Percentiles rank a stretch among this genome's conserved stretches.
Conservation (phyloP, 2,329 filamentous ascomycete genomes). For the Lecanoromycetidae sp. region DNA sequence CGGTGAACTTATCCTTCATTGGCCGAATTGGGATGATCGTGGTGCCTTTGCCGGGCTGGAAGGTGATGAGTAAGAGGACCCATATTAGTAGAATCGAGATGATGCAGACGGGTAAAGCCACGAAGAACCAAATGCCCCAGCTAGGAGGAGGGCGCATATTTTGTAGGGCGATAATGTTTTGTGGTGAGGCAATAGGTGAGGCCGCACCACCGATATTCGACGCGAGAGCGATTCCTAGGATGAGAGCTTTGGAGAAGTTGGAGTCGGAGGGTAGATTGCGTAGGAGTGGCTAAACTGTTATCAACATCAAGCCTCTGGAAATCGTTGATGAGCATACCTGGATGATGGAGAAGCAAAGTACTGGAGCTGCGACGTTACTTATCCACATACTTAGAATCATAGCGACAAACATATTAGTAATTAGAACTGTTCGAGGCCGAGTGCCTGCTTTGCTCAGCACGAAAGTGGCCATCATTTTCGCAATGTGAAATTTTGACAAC, state of each 20-base stretch:
- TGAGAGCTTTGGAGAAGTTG: constrained; percentile 70
- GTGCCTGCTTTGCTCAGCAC: constrained; percentile 94
- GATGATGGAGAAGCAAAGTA: constrained; percentile 95
- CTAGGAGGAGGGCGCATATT: constrained; percentile 88
- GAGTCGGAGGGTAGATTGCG: constrained; percentile 63
- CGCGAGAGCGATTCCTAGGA: constrained; percentile 70
- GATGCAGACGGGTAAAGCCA: constrained; percentile 83
- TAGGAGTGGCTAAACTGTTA: constrained; percentile 59
- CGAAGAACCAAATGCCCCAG: constrained; percentile 96
- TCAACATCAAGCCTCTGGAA: constrained; percentile 3
- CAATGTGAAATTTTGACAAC: constrained; percentile 92
- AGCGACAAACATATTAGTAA: constrained; percentile 98
- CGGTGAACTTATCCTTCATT: constrained; percentile 76
- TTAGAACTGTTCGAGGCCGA: constrained; percentile 70
- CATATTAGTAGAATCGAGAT: constrained; percentile 82
- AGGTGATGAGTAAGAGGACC: constrained; percentile 71
- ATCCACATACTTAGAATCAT: constrained; percentile 99
- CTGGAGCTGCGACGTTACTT: constrained; percentile 92
- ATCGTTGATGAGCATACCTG: constrained; percentile 45
- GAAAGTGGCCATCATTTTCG: constrained; percentile 92
- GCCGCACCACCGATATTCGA: constrained; percentile 95
- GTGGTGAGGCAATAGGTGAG: constrained; percentile 90
- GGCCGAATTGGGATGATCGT: constrained; percentile 85
- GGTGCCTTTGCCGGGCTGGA: constrained; percentile 72
- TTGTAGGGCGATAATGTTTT: constrained; percentile 91